phyloP scores from a whole-genome alignment of 495 filamentous ascomycete species.

The Daldinia vernicosa region DNA sequence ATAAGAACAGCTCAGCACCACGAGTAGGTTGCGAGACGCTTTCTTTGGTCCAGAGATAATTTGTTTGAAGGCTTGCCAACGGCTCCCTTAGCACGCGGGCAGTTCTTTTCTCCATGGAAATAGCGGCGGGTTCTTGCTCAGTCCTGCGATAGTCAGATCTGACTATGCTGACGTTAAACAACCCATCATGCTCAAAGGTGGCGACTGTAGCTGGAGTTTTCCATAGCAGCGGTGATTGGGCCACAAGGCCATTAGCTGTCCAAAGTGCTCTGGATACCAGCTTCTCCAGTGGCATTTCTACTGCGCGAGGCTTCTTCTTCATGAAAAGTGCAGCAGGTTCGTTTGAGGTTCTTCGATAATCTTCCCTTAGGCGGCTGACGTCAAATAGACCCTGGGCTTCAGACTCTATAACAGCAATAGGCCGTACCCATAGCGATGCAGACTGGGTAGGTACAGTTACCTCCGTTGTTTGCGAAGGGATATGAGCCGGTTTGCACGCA shows the following conservation, averaged over 20 bases:
- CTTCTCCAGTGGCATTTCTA: conserved; percentile 37
- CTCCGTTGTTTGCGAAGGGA: conserved; percentile 21
- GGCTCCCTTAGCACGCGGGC: conserved; percentile 33
- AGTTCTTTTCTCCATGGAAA: conserved; percentile 38
- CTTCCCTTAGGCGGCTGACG: conserved; percentile 7
- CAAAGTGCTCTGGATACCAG: conserved; percentile 47
- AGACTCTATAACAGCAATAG: neutral
- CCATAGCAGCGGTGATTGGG: neutral
- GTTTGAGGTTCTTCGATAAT: conserved; percentile 35
- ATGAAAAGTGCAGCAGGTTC: conserved; percentile 40
- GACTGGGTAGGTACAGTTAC: neutral
- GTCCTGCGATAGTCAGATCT: conserved; percentile 37
- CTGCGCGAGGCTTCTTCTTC: conserved; percentile 31
- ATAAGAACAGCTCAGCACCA: conserved; percentile 12
- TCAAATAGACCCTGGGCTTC: conserved; percentile 32
- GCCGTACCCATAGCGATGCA: conserved; percentile 19
- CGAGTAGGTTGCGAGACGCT: neutral
- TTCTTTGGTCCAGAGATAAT: conserved; percentile 30
- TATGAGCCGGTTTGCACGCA: conserved; percentile 18
- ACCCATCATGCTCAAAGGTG: conserved; percentile 6
- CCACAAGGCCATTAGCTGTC: conserved; percentile 19
- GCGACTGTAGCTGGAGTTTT: neutral
- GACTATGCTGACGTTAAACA: conserved; percentile 28
- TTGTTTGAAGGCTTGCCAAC: conserved; percentile 19
- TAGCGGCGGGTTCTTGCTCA: conserved; percentile 39